A percentile compares a stretch with the other conserved stretches of the same genome.
These are phyloP conservation scores for Colletotrichum endophyticum DNA, from an alignment of 2,329 filamentous ascomycete genomes.

Conservation along the genomic window DNA sequence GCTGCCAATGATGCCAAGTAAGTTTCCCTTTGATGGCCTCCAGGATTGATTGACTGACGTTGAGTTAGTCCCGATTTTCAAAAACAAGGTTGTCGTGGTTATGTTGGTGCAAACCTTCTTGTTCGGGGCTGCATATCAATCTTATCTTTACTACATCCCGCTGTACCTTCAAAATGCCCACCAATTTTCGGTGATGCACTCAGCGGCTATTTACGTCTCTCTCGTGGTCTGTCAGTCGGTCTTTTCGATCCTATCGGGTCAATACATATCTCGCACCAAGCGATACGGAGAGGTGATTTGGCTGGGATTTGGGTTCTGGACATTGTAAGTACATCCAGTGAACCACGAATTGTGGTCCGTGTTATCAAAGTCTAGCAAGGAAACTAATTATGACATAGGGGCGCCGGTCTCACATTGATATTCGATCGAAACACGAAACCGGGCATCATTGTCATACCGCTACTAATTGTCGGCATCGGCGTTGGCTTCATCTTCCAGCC, in stretches of 20 bases:
- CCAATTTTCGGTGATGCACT: conserved; percentile 39
- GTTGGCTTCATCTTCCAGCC: conserved; percentile 55
- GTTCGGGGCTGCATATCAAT: conserved; percentile 64
- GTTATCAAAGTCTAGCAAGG: not conserved
- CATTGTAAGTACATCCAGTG: conserved; percentile 28
- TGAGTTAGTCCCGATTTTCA: conserved; percentile 54
- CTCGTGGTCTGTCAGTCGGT: conserved; percentile 52
- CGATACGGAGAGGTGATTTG: conserved; percentile 66
- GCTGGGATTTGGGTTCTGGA: conserved; percentile 38
- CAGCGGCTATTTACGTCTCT: conserved; percentile 56
- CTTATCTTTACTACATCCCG: conserved; percentile 65
- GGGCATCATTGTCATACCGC: conserved; percentile 53
- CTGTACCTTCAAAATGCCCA: conserved; percentile 65
- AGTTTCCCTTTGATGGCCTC: rapidly evolving
- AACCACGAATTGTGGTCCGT: not conserved
- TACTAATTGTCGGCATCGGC: conserved; percentile 56
- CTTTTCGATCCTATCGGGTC: conserved; percentile 53
- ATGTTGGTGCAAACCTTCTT: conserved; percentile 65
- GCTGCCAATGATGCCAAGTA: conserved; percentile 30
- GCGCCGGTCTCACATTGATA: conserved; percentile 55
- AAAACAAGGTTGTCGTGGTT: conserved; percentile 53
- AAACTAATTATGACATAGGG: conserved; percentile 28
- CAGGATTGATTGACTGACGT: not conserved
- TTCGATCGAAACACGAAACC: conserved; percentile 49
- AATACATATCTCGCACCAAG: conserved; percentile 61